Evolutionary conservation across 1,284 basidiomycete species (phyloP).

Genomic region (Boletus sp.): DNA sequence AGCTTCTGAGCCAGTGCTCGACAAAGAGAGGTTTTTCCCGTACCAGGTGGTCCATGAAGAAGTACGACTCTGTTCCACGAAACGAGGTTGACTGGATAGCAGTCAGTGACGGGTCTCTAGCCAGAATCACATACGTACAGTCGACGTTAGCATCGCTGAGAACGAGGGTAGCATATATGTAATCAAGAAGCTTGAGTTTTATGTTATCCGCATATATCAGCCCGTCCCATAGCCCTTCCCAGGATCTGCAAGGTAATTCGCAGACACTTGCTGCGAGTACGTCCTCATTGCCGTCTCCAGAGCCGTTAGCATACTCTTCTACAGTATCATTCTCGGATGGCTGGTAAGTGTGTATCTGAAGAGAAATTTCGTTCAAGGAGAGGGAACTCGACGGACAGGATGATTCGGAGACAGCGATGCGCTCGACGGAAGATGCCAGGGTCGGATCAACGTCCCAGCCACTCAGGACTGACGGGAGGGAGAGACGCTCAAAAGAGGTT

Average conservation of each 20-base stretch:
- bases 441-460: constrained; percentile 76
- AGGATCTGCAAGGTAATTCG: constrained; percentile 76
- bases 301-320: constrained; percentile 76
- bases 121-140: constrained; percentile 48
- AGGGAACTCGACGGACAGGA: constrained; percentile 55
- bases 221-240: constrained; percentile 92
- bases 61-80: constrained; percentile 95
- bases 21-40: constrained; percentile 96
- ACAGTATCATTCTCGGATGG: constrained; percentile 66
- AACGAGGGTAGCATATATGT: constrained; percentile 90
- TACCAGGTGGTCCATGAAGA: constrained; percentile 96
- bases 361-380: constrained; percentile 54
- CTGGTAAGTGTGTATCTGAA: constrained; percentile 89
- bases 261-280: constrained; percentile 85
- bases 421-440: constrained; percentile 73
- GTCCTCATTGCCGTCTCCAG: constrained; percentile 59
- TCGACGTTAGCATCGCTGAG: constrained; percentile 90
- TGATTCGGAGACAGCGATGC: constrained; percentile 74
- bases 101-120: constrained; percentile 3
- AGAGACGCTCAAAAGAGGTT: constrained; percentile 58
- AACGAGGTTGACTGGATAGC: constrained; percentile 74
- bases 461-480: constrained; percentile 62
- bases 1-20: constrained; percentile 95
- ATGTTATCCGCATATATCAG: constrained; percentile 89
- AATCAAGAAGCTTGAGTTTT: constrained; percentile 86